These are phyloP conservation scores for Malus sieversii DNA, from an alignment of 306 rosid genomes.

Conservation along the genomic window DNA sequence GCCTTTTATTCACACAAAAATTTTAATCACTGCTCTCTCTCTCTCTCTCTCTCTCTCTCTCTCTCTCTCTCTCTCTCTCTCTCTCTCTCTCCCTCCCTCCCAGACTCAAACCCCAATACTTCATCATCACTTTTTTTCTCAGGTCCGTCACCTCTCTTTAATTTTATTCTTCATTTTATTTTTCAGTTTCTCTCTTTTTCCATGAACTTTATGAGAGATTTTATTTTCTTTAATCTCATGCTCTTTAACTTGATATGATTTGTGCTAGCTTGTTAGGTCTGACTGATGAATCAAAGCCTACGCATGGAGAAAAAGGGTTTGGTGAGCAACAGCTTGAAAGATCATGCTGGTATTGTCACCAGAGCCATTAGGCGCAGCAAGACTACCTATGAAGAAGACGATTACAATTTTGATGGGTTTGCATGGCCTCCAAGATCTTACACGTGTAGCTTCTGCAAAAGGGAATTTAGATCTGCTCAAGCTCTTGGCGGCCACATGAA, in stretches of 20 bases:
- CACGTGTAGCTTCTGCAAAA: slow-evolving; percentile 77
- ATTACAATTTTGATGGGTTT: slow-evolving; percentile 44
- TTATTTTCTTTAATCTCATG: not conserved
- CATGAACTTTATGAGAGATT: not conserved
- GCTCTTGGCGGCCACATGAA: slow-evolving; percentile 98
- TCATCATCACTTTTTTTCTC: not conserved
- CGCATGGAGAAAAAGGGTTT: not conserved
- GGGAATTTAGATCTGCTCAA: slow-evolving; percentile 92
- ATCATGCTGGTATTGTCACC: not conserved
- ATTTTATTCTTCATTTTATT: slow-evolving; percentile 5
- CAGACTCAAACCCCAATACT: not conserved
- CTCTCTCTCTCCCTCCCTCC: no score
- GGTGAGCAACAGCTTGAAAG: slow-evolving; percentile 4
- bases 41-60: no score
- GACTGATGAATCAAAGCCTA: not conserved
- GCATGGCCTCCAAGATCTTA: slow-evolving; percentile 94
- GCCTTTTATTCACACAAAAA: no score
- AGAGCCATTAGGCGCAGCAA: not conserved
- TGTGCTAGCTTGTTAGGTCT: not conserved
- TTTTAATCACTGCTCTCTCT: no score
- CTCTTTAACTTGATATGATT: not conserved
- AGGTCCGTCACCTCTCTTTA: slow-evolving; percentile 1
- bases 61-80: no score
- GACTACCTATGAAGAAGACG: slow-evolving; percentile 10
- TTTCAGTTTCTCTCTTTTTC: not conserved